Conservation (phyloP, 768 basidiomycete species). For the Mycena indigotica region DNA sequence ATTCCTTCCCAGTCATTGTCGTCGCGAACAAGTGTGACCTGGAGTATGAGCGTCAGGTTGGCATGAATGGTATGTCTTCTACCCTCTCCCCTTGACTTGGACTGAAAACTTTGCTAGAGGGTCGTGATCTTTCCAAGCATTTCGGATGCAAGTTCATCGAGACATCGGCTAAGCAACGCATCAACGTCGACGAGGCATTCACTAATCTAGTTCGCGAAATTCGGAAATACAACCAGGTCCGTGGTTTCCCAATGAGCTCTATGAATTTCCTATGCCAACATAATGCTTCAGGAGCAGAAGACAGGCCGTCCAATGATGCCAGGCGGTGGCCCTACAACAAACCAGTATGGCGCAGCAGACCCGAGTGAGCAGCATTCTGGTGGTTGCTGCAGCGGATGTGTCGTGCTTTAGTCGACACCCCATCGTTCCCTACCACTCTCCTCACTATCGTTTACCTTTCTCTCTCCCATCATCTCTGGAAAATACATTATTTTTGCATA, state of each 20-base stretch:
- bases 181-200: slow-evolving; percentile 97
- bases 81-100: neutral
- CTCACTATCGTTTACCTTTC: slow-evolving; percentile 15
- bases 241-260: no score
- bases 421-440: slow-evolving; percentile 15
- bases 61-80: slow-evolving; percentile 73
- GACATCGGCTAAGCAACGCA: slow-evolving; percentile 93
- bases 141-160: slow-evolving; percentile 85
- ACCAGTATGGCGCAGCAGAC: slow-evolving; percentile 51
- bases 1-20: slow-evolving; percentile 92
- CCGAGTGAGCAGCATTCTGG: slow-evolving; percentile 53
- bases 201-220: slow-evolving; percentile 91
- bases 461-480: slow-evolving; percentile 6
- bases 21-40: slow-evolving; percentile 98
- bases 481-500: slow-evolving; percentile 15
- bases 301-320: slow-evolving; percentile 68
- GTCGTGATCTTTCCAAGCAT: slow-evolving; percentile 92
- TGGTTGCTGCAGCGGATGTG: slow-evolving; percentile 72
- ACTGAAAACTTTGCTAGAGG: slow-evolving; percentile 59
- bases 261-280: slow-evolving; percentile 8
- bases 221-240: slow-evolving; percentile 88
- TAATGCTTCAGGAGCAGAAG: slow-evolving; percentile 63
- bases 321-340: slow-evolving; percentile 46
- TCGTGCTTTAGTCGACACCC: slow-evolving; percentile 49
- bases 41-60: slow-evolving; percentile 95